Evolutionary conservation across 1,284 basidiomycete genomes (phyloP).

Genomic region (Exobasidium rhododendri): DNA sequence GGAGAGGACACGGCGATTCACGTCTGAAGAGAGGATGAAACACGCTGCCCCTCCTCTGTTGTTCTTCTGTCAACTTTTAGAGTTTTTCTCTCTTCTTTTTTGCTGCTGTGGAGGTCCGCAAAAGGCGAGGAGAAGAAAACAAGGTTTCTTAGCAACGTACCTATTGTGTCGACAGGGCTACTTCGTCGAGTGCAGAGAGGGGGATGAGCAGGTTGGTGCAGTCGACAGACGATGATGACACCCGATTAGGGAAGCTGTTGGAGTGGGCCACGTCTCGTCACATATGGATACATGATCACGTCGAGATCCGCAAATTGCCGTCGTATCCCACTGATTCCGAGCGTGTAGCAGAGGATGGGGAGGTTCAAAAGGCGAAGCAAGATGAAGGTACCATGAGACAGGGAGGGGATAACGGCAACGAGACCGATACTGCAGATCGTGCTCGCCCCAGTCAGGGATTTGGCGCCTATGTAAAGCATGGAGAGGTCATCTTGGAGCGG

Average conservation of each 20-base stretch:
- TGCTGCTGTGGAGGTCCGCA: too few relatives aligned
- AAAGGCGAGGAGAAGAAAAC: too few relatives aligned
- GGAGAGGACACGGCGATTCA: not conserved
- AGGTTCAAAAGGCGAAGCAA: not conserved
- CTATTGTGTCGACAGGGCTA: too few relatives aligned
- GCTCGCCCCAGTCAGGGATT: too few relatives aligned
- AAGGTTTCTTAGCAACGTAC: too few relatives aligned
- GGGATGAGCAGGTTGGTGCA: too few relatives aligned
- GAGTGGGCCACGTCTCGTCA: constrained; percentile 3
- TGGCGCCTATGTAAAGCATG: constrained; percentile 4
- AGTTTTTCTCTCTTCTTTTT: not conserved
- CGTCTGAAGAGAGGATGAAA: too few relatives aligned
- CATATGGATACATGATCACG: constrained; percentile 11
- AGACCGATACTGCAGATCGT: not conserved
- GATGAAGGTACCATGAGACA: not conserved
- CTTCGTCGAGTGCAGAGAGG: too few relatives aligned
- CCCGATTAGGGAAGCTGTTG: not conserved
- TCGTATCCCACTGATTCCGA: not conserved
- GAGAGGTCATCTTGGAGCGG: not conserved
- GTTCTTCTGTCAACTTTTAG: not conserved
- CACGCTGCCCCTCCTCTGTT: too few relatives aligned
- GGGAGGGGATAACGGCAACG: not conserved
- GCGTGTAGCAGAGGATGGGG: not conserved
- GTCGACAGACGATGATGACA: constrained; percentile 6
- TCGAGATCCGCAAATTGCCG: not conserved